Evolutionary conservation across 345 rosid species (phyloP).

Genomic region (Rhodomyrtus tomentosa): DNA sequence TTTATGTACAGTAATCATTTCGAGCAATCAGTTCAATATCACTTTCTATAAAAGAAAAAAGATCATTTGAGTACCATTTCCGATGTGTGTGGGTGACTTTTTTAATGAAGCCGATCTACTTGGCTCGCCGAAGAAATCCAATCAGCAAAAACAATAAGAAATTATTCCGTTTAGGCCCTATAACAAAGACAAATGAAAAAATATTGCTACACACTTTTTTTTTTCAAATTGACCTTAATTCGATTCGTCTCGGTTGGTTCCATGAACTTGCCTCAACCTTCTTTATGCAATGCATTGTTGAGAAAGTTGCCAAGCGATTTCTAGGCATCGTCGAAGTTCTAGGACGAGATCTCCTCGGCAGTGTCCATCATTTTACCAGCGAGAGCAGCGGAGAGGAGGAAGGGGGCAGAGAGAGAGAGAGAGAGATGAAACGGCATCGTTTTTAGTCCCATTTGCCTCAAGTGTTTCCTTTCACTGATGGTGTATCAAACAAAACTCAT

Average conservation of each 20-base stretch:
- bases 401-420: too few relatives aligned
- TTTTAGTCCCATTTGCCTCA: neutral
- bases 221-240: slow-evolving; percentile 27
- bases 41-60: too few relatives aligned
- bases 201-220: neutral
- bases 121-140: too few relatives aligned
- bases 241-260: slow-evolving; percentile 52
- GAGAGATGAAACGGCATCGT: neutral
- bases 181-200: neutral
- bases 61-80: neutral
- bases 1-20: too few relatives aligned
- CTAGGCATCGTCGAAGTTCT: slow-evolving; percentile 77
- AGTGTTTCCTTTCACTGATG: neutral
- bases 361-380: slow-evolving; percentile 57
- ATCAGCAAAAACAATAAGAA: neutral
- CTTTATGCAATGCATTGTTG: slow-evolving; percentile 63
- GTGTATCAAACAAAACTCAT: too few relatives aligned
- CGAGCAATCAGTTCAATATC: neutral
- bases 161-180: neutral
- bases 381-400: neutral
- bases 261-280: slow-evolving; percentile 48
- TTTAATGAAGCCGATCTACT: neutral
- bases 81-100: neutral
- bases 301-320: slow-evolving; percentile 68
- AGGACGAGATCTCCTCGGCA: slow-evolving; percentile 78